Conservation (phyloP, 768 basidiomycete genomes). For the Kwoniella pini region DNA sequence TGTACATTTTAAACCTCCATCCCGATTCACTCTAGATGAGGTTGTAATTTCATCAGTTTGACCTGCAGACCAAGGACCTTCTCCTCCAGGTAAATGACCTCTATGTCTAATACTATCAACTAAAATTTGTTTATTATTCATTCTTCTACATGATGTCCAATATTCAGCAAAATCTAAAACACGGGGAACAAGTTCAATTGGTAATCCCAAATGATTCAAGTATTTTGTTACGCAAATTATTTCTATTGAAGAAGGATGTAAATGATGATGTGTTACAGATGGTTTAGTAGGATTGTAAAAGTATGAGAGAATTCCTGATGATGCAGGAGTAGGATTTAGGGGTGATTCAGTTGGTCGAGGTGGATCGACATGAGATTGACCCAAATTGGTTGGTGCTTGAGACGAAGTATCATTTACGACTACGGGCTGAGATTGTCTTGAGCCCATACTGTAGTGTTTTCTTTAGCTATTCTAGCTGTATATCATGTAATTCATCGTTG, state of each 20-base stretch:
- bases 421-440: conserved; percentile 1
- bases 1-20: conserved; percentile 23
- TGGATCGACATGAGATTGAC: not conserved
- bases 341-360: conserved; percentile 8
- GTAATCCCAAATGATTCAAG: conserved; percentile 19
- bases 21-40: not conserved
- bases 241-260: conserved; percentile 10
- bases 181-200: conserved; percentile 27
- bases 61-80: conserved; percentile 11
- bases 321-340: conserved; percentile 1
- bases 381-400: not conserved
- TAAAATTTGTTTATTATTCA: conserved; percentile 14
- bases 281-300: conserved; percentile 24
- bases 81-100: not conserved
- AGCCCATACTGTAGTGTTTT: conserved; percentile 4
- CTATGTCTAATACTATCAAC: conserved; percentile 15
- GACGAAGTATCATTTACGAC: too few species aligned
- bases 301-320: conserved; percentile 25
- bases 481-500: not conserved
- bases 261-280: conserved; percentile 28
- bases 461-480: not conserved
- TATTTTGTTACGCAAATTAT: conserved; percentile 14
- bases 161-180: conserved; percentile 37
- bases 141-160: conserved; percentile 21
- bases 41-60: conserved; percentile 29